phyloP scores from a whole-genome alignment of 192 early-diverging fungal species.

The Diversispora eburnea region DNA sequence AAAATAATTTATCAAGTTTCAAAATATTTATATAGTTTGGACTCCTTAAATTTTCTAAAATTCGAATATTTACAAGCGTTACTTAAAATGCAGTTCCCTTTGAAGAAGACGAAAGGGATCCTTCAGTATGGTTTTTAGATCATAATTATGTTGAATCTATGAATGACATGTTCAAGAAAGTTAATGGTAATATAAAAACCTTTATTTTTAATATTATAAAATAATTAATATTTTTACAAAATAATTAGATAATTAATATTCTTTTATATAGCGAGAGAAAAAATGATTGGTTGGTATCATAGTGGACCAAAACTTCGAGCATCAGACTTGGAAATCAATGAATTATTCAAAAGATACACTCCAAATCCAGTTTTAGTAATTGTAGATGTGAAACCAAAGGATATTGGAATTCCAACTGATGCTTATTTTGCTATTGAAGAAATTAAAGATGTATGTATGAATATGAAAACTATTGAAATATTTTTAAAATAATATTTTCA shows the following conservation, averaged over 20 bases:
- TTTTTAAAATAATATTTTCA: slow-evolving; percentile 26
- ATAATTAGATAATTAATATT: neutral
- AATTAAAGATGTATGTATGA: slow-evolving; percentile 81
- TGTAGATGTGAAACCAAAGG: slow-evolving; percentile 93
- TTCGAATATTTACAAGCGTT: neutral
- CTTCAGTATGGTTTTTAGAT: slow-evolving; percentile 97
- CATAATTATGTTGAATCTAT: slow-evolving; percentile 99
- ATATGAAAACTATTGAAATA: neutral
- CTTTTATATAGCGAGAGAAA: slow-evolving; percentile 78
- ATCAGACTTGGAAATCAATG: slow-evolving; percentile 96
- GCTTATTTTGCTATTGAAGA: slow-evolving; percentile 98
- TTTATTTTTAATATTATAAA: slow-evolving; percentile 1
- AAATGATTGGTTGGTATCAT: slow-evolving; percentile 99
- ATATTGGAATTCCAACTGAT: slow-evolving; percentile 90
- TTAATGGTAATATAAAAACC: slow-evolving; percentile 70
- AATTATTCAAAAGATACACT: slow-evolving; percentile 93
- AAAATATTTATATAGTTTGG: too few species aligned
- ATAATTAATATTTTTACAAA: neutral
- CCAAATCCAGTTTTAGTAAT: slow-evolving; percentile 96
- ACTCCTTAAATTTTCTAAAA: slow-evolving; percentile 13
- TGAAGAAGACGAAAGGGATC: slow-evolving; percentile 99
- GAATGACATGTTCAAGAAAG: slow-evolving; percentile 99
- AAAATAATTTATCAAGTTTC: too few species aligned
- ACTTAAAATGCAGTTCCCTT: slow-evolving; percentile 78
- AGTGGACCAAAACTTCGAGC: slow-evolving; percentile 95